A percentile compares a stretch with the other conserved stretches of the same genome.
phyloP scores from a whole-genome alignment of 371 early-diverging fungal species.

The Circinella minor region DNA sequence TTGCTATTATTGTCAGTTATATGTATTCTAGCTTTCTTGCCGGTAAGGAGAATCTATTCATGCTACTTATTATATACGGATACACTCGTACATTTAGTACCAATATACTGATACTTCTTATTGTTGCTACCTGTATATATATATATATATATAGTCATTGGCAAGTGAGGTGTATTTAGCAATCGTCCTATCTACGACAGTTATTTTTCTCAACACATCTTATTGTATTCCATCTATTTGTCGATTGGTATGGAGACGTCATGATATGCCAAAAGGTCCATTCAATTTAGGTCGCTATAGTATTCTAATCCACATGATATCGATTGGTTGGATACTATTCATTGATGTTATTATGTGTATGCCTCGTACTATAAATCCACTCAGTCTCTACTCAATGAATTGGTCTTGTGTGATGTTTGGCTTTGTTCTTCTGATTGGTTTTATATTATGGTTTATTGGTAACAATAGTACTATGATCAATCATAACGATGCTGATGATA shows the following conservation, averaged over 20 bases:
- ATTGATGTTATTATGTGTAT: slow-evolving; percentile 33
- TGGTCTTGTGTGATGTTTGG: slow-evolving; percentile 35
- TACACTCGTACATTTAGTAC: neutral
- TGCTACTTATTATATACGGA: too few relatives aligned
- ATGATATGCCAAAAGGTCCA: slow-evolving; percentile 28
- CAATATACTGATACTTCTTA: neutral
- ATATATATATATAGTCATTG: slow-evolving; percentile 17
- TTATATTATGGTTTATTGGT: slow-evolving; percentile 23
- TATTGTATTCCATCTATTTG: slow-evolving; percentile 34
- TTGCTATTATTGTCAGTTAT: slow-evolving; percentile 19
- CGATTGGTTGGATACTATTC: slow-evolving; percentile 33
- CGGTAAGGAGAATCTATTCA: slow-evolving; percentile 16
- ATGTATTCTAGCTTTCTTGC: slow-evolving; percentile 30
- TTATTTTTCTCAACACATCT: slow-evolving; percentile 31
- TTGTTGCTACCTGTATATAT: too few relatives aligned
- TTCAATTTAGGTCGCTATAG: slow-evolving; percentile 31
- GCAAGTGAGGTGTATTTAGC: slow-evolving; percentile 29
- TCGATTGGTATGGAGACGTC: slow-evolving; percentile 30
- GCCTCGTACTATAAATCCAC: slow-evolving; percentile 24
- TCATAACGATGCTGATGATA: too few relatives aligned
- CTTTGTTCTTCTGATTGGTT: slow-evolving; percentile 23
- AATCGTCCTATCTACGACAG: slow-evolving; percentile 30
- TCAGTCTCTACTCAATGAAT: slow-evolving; percentile 27
- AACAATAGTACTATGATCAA: too few relatives aligned
- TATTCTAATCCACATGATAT: slow-evolving; percentile 26